Percentiles rank a stretch among this genome's conserved stretches.
These are phyloP conservation scores for Sporothrix dimorphospora DNA, from an alignment of 2,329 filamentous ascomycete genomes.

Conservation along the genomic window DNA sequence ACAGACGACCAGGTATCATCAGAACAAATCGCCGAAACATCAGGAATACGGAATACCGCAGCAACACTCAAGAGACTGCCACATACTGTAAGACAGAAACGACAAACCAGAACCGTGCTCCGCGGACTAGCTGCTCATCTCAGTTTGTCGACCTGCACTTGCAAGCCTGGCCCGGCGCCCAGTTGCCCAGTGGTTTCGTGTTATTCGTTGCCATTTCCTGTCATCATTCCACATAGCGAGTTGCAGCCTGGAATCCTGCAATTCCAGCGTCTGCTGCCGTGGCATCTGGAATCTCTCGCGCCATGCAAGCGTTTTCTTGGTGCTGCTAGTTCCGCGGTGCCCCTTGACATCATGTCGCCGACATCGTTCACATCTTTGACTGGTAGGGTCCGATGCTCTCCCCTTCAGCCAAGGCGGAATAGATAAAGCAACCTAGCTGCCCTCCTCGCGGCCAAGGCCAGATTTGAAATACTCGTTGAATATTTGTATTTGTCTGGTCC, in stretches of 20 bases:
- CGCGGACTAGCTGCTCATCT: background rate
- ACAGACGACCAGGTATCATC: background rate
- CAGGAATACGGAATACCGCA: background rate
- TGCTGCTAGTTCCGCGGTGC: background rate
- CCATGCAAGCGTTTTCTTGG: background rate
- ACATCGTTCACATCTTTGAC: background rate
- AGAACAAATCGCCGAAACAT: background rate
- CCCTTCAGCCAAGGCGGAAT: slow-evolving; percentile 5
- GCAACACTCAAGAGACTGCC: background rate
- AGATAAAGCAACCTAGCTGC: slow-evolving; percentile 17
- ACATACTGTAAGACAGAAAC: background rate
- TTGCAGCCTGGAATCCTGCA: slow-evolving; percentile 2
- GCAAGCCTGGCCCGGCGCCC: background rate
- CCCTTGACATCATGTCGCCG: background rate
- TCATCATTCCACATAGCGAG: slow-evolving; percentile 22
- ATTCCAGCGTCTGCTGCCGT: background rate
- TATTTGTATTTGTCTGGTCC: slow-evolving; percentile 11
- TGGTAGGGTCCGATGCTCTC: background rate
- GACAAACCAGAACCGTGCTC: background rate
- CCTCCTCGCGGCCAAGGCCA: background rate
- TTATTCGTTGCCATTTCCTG: background rate
- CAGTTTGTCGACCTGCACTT: background rate
- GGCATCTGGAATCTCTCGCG: background rate
- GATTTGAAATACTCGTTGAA: background rate
- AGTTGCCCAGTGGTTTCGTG: slow-evolving; percentile 2